Conservation (phyloP, 192 early-diverging fungal species). For the Podila minutissima region DNA sequence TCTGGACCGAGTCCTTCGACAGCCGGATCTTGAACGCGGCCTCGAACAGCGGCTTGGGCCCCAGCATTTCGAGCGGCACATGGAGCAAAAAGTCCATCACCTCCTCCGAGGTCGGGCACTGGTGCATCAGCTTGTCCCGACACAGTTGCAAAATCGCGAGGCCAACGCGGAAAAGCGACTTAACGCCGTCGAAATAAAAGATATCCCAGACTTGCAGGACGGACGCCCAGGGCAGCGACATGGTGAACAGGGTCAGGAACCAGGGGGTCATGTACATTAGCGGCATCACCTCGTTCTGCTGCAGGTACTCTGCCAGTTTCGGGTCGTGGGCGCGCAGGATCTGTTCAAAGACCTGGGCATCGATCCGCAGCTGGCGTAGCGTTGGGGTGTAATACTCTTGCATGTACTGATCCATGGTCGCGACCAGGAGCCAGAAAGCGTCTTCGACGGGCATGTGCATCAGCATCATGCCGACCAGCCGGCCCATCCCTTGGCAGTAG, state of each 20-base stretch:
- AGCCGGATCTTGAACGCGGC: slow-evolving; percentile 77
- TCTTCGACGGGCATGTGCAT: slow-evolving; percentile 89
- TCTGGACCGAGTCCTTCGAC: slow-evolving; percentile 44
- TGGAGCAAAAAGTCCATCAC: slow-evolving; percentile 80
- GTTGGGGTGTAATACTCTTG: slow-evolving; percentile 83
- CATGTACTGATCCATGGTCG: slow-evolving; percentile 77
- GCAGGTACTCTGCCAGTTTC: slow-evolving; percentile 75
- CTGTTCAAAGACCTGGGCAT: slow-evolving; percentile 85
- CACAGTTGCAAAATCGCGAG: slow-evolving; percentile 78
- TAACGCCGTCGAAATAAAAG: slow-evolving; percentile 86
- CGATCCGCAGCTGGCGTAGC: slow-evolving; percentile 78
- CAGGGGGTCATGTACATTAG: slow-evolving; percentile 94
- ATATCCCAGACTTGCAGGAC: slow-evolving; percentile 94
- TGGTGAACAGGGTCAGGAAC: slow-evolving; percentile 93
- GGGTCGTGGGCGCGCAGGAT: slow-evolving; percentile 75
- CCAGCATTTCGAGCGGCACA: slow-evolving; percentile 74
- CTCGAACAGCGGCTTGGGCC: slow-evolving; percentile 72
- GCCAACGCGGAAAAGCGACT: slow-evolving; percentile 85
- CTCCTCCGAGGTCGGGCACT: slow-evolving; percentile 82
- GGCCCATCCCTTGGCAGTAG: slow-evolving; percentile 98
- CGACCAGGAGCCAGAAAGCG: slow-evolving; percentile 89
- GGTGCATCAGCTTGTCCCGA: slow-evolving; percentile 70
- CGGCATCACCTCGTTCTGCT: slow-evolving; percentile 79
- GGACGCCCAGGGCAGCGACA: slow-evolving; percentile 87
- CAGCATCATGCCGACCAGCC: slow-evolving; percentile 90